phyloP scores from a whole-genome alignment of 345 rosid genomes.

The Atalantia buxifolia region DNA sequence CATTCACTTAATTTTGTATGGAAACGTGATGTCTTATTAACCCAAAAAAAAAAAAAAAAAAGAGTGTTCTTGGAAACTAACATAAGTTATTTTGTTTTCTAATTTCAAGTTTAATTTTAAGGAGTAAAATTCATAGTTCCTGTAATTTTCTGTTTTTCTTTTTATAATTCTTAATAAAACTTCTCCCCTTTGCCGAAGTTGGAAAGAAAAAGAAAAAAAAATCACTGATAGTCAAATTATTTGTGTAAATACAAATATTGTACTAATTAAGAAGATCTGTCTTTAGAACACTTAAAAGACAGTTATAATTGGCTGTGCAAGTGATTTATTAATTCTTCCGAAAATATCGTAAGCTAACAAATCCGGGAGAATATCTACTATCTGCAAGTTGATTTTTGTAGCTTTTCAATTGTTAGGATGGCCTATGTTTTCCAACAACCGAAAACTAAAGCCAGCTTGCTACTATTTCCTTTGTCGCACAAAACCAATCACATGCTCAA shows the following conservation, averaged over 20 bases:
- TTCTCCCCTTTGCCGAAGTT: too few species aligned
- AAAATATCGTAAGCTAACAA: neutral
- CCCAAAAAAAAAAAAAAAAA: too few species aligned
- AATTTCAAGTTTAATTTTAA: too few species aligned
- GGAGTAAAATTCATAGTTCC: too few species aligned
- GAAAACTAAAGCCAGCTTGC: neutral
- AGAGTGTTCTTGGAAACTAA: too few species aligned
- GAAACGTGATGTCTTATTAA: too few species aligned
- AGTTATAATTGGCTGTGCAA: neutral
- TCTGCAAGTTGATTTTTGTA: neutral
- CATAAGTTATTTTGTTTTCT: too few species aligned
- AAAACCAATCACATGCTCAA: neutral
- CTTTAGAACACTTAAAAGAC: too few species aligned
- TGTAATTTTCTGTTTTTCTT: too few species aligned
- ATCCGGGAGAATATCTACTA: neutral
- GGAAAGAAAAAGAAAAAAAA: too few species aligned
- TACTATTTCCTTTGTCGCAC: neutral
- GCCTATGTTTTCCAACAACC: neutral
- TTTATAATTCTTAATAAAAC: too few species aligned
- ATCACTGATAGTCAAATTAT: neutral
- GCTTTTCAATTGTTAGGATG: neutral
- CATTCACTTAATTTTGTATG: too few species aligned
- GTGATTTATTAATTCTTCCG: neutral
- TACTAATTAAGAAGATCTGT: neutral
- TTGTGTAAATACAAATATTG: neutral